phyloP scores from a whole-genome alignment of 2,329 filamentous ascomycete species.

The Claviceps maximensis region DNA sequence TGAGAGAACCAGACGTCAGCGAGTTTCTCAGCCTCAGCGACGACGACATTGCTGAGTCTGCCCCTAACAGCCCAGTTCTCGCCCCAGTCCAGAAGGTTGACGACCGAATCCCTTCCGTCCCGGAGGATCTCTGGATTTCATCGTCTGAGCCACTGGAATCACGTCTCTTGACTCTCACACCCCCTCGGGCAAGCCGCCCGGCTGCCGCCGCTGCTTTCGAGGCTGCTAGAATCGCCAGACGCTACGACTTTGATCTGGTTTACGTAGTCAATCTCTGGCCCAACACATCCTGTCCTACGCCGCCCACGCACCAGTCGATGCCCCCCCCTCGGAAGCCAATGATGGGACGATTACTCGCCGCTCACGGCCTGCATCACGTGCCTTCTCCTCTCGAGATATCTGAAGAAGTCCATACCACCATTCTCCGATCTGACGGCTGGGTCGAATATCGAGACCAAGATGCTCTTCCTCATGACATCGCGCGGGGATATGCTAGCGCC shows the following conservation, averaged over 20 bases:
- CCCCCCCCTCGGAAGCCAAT: conserved; percentile 16
- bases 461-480: conserved; percentile 30
- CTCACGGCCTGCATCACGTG: conserved; percentile 38
- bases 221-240: conserved; percentile 40
- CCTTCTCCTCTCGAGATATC: conserved; percentile 39
- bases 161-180: conserved; percentile 29
- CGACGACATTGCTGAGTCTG: conserved; percentile 42
- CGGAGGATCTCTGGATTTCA: conserved; percentile 12
- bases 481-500: conserved; percentile 38
- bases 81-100: conserved; percentile 1
- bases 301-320: neutral
- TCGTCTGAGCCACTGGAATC: conserved; percentile 13
- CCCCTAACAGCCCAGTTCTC: conserved; percentile 11
- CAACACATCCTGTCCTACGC: conserved; percentile 9
- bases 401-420: conserved; percentile 33
- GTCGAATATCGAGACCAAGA: conserved; percentile 36
- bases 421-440: conserved; percentile 37
- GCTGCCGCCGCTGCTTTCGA: conserved; percentile 38
- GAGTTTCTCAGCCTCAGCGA: conserved; percentile 43
- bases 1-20: conserved; percentile 37
- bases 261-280: conserved; percentile 49
- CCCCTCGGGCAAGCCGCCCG: conserved; percentile 29
- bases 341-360: conserved; percentile 39
- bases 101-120: conserved; percentile 6
- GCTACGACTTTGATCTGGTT: conserved; percentile 44